Percentiles rank a stretch among this genome's conserved stretches.
phyloP scores from a whole-genome alignment of 192 early-diverging fungal genomes.

The Coemansia sp. region DNA sequence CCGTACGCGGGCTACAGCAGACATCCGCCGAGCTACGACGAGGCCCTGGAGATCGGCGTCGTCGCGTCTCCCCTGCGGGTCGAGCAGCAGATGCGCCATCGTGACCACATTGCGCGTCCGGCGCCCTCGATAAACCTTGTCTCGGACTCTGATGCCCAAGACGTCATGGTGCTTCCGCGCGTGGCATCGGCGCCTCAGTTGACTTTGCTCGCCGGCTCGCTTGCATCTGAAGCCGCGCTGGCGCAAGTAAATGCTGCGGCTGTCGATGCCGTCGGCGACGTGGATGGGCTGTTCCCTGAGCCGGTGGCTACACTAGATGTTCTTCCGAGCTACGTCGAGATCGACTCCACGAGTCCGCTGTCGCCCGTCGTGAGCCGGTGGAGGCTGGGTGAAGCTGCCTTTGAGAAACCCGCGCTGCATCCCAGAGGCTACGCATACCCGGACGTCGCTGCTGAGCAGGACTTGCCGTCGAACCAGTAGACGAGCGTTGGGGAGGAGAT shows the following conservation, averaged over 20 bases:
- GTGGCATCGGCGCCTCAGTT: slow-evolving; percentile 24
- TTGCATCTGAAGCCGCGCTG: not conserved
- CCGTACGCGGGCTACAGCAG: slow-evolving; percentile 43
- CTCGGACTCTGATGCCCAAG: not conserved
- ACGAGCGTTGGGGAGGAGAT: too few species aligned
- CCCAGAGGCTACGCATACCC: slow-evolving; percentile 15
- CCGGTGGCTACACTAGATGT: not conserved
- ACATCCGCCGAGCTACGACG: slow-evolving; percentile 45
- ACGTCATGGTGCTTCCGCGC: slow-evolving; percentile 5
- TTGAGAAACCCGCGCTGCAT: slow-evolving; percentile 43
- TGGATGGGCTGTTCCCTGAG: not conserved
- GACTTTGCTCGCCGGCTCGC: not conserved
- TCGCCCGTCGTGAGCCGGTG: slow-evolving; percentile 38
- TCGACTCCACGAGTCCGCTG: slow-evolving; percentile 11
- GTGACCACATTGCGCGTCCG: not conserved
- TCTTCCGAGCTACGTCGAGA: slow-evolving; percentile 25
- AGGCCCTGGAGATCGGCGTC: slow-evolving; percentile 48
- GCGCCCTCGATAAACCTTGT: slow-evolving; percentile 4
- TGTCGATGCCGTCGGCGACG: not conserved
- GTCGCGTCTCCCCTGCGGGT: slow-evolving; percentile 47
- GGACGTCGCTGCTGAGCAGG: not conserved
- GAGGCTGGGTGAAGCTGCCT: slow-evolving; percentile 35
- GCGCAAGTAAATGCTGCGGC: not conserved
- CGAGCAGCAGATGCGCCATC: slow-evolving; percentile 30
- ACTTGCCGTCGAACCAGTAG: not conserved